Evolutionary conservation across 176 grass and related monocot species (phyloP).

Genomic region (Oryza officinalis): DNA sequence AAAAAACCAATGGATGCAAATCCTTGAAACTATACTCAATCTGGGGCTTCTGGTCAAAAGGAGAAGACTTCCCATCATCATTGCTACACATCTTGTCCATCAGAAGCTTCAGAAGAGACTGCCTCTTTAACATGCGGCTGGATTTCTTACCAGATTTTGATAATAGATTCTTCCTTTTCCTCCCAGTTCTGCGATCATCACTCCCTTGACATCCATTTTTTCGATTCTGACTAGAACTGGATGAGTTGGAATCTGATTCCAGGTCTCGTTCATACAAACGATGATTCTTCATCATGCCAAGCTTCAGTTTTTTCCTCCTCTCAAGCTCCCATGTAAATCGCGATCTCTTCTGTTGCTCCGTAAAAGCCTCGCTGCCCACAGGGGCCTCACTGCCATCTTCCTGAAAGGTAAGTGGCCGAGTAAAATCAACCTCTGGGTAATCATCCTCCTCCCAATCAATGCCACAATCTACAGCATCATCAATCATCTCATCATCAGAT

Average conservation of each 20-base stretch:
- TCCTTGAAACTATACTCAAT: constrained; percentile 55
- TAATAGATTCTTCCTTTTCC: constrained; percentile 28
- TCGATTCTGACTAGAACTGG: constrained; percentile 35
- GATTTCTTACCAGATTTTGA: constrained; percentile 47
- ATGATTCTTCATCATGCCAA: constrained; percentile 19
- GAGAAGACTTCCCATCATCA: constrained; percentile 35
- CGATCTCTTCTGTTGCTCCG: constrained; percentile 32
- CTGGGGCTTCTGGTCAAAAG: constrained; percentile 48
- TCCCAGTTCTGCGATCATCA: constrained; percentile 29
- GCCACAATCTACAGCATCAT: constrained; percentile 39
- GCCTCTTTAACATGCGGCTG: constrained; percentile 39
- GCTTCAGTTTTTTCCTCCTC: constrained; percentile 50
- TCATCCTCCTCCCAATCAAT: constrained; percentile 37
- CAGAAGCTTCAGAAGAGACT: constrained; percentile 63
- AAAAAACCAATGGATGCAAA: constrained; percentile 69
- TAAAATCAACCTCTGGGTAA: constrained; percentile 12
- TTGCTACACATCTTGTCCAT: constrained; percentile 55
- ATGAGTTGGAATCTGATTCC: constrained; percentile 42
- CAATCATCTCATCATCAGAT: constrained; percentile 44
- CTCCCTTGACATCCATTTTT: constrained; percentile 25
- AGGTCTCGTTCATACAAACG: constrained; percentile 39
- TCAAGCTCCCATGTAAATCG: constrained; percentile 59
- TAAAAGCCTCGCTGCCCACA: constrained; percentile 10
- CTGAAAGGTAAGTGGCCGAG: constrained; percentile 18
- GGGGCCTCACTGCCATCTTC: constrained; percentile 23